phyloP scores from a whole-genome alignment of 192 early-diverging fungal genomes.

The Rhizoclosmatium globosum region DNA sequence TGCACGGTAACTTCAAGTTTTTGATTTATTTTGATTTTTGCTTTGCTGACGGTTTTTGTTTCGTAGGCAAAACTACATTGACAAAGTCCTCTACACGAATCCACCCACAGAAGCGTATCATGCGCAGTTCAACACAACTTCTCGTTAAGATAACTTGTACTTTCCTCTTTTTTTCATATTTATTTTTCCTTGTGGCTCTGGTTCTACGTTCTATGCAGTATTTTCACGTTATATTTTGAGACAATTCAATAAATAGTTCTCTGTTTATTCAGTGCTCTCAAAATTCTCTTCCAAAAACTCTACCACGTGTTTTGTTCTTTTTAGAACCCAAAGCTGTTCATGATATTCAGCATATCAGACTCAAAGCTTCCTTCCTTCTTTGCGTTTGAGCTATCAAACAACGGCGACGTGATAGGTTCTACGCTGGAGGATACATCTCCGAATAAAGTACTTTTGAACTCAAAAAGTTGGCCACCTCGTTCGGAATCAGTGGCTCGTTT shows the following conservation, averaged over 20 bases:
- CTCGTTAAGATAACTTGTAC: constrained; percentile 34
- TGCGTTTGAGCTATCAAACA: not conserved
- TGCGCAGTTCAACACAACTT: constrained; percentile 66
- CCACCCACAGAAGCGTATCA: constrained; percentile 58
- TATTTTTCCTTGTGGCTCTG: no score
- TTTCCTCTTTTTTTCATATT: no score
- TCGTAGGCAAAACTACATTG: constrained; percentile 51
- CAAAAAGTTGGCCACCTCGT: no score
- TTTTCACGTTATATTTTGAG: no score
- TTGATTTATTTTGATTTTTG: not conserved
- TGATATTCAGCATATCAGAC: constrained; percentile 27
- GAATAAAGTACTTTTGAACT: no score
- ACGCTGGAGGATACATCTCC: no score
- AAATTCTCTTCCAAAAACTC: not conserved
- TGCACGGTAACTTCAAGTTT: constrained; percentile 39
- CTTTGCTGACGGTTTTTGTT: not conserved
- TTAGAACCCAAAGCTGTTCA: constrained; percentile 26
- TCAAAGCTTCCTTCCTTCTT: constrained; percentile 13
- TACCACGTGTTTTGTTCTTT: not conserved
- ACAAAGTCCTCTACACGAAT: constrained; percentile 65
- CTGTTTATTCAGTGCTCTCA: no score
- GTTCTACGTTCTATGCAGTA: no score
- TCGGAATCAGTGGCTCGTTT: no score
- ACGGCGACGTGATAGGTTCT: no score
- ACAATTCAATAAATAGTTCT: no score